Percentiles rank a stretch among this genome's conserved stretches.
These are phyloP conservation scores for Trichoderma gracile DNA, from an alignment of 2,329 filamentous ascomycete species.

Conservation along the genomic window DNA sequence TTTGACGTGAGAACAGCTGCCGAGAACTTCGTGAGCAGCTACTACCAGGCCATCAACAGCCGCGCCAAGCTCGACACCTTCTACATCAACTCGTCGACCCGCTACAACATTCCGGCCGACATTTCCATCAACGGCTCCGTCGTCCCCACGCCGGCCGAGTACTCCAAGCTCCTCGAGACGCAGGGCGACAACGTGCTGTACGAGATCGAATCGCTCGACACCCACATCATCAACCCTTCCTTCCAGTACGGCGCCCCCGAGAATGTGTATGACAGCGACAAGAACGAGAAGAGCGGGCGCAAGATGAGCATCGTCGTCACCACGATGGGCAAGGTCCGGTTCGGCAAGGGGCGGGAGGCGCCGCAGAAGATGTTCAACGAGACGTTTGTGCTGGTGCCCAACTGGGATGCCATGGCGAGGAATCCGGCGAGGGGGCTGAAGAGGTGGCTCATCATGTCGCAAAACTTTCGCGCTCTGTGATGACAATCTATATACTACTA, in stretches of 20 bases:
- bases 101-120: slow-evolving; percentile 59
- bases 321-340: slow-evolving; percentile 70
- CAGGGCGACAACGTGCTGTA: slow-evolving; percentile 63
- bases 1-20: slow-evolving; percentile 55
- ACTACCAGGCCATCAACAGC: slow-evolving; percentile 72
- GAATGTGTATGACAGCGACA: slow-evolving; percentile 42
- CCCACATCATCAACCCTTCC: slow-evolving; percentile 72
- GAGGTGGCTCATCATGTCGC: slow-evolving; percentile 68
- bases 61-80: slow-evolving; percentile 64
- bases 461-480: slow-evolving; percentile 65
- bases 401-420: slow-evolving; percentile 59
- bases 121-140: slow-evolving; percentile 80
- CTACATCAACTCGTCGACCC: slow-evolving; percentile 64
- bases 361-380: slow-evolving; percentile 74
- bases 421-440: slow-evolving; percentile 56
- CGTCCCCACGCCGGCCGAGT: slow-evolving; percentile 61
- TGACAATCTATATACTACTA: neutral
- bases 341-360: slow-evolving; percentile 63
- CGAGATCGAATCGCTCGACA: slow-evolving; percentile 74
- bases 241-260: slow-evolving; percentile 60
- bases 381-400: slow-evolving; percentile 77
- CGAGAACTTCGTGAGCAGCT: slow-evolving; percentile 69
- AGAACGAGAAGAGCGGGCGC: slow-evolving; percentile 52
- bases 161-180: slow-evolving; percentile 67
- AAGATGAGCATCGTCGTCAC: slow-evolving; percentile 71